Base-by-base conservation (phyloP, 176 grass and related monocot genomes). In the Guadua angustifolia region DNA sequence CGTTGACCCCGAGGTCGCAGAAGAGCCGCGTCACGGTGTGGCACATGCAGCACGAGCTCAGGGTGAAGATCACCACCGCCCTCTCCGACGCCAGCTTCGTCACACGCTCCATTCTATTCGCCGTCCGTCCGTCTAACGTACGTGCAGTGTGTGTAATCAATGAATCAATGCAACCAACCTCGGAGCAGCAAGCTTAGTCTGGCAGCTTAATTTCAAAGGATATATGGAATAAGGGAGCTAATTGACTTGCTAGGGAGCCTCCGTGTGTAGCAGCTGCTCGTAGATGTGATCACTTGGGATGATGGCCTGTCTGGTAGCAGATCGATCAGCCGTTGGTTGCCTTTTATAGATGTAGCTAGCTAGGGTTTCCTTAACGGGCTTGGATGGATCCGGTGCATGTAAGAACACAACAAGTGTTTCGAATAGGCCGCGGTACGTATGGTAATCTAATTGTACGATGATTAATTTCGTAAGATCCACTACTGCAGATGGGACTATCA, bases 41-140 rank as follows among this genome's bases (percentile, higher is more conserved):
- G 88, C 88, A 92, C 94, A 97, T 97, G 90, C 83, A 94, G 77
- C 90, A 88, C 7, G 85, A 86, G 77, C 90, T 97, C 77, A 75
- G 46, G 55, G 89, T 97, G 90, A 97, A 94, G 47, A 97, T 56
- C 13, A 92, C 92, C 61, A 97, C 90, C 8, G 94, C 88, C 0
- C 92, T 76, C 85, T 92, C 88, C 47, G 92, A 83, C 52, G 83
- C 88, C 19, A 92, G 61, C 79, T 83, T 36, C 80, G 52, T 88
- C 53, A 97, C 90, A 14, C 84, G 80, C 51, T 97, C 94, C 90
- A 97, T 92, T 57, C 29, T n/a, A n/a, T n/a, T n/a, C n/a, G 0
- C 3, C 22, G 2, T 2, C 62, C 46, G 44, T 44, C 0, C 3
- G 15, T 32, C 13, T 26, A 9, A 19, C 29, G 13, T n/a, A 8